Percentiles rank a stretch among this genome's conserved stretches.
Evolutionary conservation across 805 yeast genomes (phyloP).

Genomic region (Suhomyces emberorum): DNA sequence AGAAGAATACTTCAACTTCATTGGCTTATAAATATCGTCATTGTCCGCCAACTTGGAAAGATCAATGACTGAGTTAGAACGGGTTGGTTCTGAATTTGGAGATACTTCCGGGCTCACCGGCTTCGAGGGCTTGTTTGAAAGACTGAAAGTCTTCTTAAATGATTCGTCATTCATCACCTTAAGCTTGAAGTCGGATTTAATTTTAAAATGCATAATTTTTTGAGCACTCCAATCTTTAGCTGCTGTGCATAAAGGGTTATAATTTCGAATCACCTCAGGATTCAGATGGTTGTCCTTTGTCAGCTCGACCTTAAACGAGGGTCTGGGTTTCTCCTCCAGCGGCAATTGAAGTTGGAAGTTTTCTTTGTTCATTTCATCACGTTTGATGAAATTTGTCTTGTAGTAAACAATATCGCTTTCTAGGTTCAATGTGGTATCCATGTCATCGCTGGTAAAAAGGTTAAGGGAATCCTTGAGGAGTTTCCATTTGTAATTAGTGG

Average conservation of each 20-base stretch:
- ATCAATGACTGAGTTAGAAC: constrained; percentile 40
- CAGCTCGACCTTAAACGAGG: constrained; percentile 32
- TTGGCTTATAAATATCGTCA: constrained; percentile 37
- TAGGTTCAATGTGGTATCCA: constrained; percentile 31
- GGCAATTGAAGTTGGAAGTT: constrained; percentile 6
- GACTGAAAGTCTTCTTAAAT: constrained; percentile 29
- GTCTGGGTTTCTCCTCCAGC: constrained; percentile 24
- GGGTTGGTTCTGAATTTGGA: constrained; percentile 40
- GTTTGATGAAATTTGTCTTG: constrained; percentile 40
- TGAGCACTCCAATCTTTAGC: constrained; percentile 41
- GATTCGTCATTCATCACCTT: constrained; percentile 38
- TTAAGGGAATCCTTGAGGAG: constrained; percentile 32
- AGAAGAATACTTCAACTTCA: constrained; percentile 36
- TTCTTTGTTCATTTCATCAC: constrained; percentile 24
- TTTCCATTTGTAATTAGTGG: constrained; percentile 25
- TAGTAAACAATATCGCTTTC: constrained; percentile 43
- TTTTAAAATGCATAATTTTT: constrained; percentile 19
- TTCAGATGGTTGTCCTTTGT: constrained; percentile 12
- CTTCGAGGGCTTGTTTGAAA: constrained; percentile 29
- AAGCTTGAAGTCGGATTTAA: constrained; percentile 32
- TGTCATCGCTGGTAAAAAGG: constrained; percentile 21
- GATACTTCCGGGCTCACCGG: constrained; percentile 43
- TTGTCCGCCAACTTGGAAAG: constrained; percentile 31
- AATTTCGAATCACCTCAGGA: constrained; percentile 6
- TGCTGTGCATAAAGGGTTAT: constrained; percentile 35